phyloP scores from a whole-genome alignment of 2,329 filamentous ascomycete genomes.

The Aspergillus persii region DNA sequence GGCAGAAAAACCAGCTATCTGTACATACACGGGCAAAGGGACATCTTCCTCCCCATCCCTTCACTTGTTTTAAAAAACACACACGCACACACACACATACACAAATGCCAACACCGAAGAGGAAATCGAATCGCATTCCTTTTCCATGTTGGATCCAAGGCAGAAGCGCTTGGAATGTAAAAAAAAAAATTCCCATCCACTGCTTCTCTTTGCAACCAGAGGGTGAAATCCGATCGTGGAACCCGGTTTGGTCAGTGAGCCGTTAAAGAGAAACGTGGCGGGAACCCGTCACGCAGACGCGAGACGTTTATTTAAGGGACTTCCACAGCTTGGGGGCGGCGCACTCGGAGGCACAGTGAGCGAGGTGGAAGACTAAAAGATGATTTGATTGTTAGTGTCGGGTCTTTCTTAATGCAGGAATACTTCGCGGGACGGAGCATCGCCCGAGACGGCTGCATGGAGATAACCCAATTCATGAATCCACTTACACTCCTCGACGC shows the following conservation, averaged over 20 bases:
- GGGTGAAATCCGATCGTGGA: constrained; percentile 1
- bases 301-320: constrained; percentile 73
- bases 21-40: constrained; percentile 38
- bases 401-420: neutral
- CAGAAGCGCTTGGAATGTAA: neutral
- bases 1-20: constrained; percentile 40
- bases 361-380: constrained; percentile 90
- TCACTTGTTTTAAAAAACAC: constrained; percentile 7
- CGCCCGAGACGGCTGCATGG: neutral
- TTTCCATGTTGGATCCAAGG: constrained; percentile 2
- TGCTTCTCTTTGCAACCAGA: constrained; percentile 7
- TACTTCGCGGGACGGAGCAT: neutral
- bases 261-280: constrained; percentile 16
- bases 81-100: constrained; percentile 4
- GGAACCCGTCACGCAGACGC: constrained; percentile 8
- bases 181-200: constrained; percentile 3
- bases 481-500: constrained; percentile 95
- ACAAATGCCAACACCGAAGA: constrained; percentile 11
- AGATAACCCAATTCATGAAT: constrained; percentile 38
- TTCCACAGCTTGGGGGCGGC: constrained; percentile 95
- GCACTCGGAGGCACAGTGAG: constrained; percentile 89
- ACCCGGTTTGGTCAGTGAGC: constrained; percentile 14
- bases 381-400: constrained; percentile 11
- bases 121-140: constrained; percentile 5
- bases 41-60: constrained; percentile 16